Evolutionary conservation across 495 filamentous ascomycete species (phyloP).

Genomic region (Rhypophila decipiens): DNA sequence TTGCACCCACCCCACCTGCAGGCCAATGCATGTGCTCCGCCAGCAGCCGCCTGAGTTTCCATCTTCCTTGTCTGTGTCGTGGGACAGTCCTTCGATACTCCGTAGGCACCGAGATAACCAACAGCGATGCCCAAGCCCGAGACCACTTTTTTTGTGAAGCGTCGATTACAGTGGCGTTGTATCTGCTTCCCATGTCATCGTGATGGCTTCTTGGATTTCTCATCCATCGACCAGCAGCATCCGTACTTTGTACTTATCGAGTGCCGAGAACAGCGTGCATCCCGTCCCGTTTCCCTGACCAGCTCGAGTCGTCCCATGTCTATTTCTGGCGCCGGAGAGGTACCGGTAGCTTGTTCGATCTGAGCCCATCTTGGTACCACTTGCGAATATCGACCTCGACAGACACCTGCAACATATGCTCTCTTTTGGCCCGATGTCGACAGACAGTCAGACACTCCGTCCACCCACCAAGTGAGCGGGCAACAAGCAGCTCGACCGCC

Average conservation of each 20-base stretch:
- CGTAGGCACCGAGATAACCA: slow-evolving; percentile 28
- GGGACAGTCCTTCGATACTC: neutral
- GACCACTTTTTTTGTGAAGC: no score
- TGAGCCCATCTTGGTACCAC: no score
- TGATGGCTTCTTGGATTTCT: neutral
- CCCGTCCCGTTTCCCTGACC: no score
- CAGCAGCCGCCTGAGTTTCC: neutral
- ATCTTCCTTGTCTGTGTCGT: neutral
- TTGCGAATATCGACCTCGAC: neutral
- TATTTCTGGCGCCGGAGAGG: no score
- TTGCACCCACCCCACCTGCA: slow-evolving; percentile 14
- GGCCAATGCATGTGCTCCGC: slow-evolving; percentile 3
- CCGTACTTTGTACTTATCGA: neutral
- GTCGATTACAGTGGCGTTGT: neutral
- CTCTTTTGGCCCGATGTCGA: neutral
- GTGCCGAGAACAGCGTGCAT: neutral
- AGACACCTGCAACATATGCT: neutral
- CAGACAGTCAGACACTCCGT: neutral
- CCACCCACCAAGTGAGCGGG: no score
- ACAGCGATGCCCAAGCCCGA: neutral
- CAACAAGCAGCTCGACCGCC: no score
- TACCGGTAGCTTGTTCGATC: no score
- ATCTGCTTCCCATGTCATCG: neutral
- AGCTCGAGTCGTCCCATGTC: no score
- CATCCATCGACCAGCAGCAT: neutral